Percentiles rank a stretch among this genome's conserved stretches.
These are phyloP conservation scores for Mrakia blollopis DNA, from an alignment of 768 basidiomycete genomes.

Conservation along the genomic window DNA sequence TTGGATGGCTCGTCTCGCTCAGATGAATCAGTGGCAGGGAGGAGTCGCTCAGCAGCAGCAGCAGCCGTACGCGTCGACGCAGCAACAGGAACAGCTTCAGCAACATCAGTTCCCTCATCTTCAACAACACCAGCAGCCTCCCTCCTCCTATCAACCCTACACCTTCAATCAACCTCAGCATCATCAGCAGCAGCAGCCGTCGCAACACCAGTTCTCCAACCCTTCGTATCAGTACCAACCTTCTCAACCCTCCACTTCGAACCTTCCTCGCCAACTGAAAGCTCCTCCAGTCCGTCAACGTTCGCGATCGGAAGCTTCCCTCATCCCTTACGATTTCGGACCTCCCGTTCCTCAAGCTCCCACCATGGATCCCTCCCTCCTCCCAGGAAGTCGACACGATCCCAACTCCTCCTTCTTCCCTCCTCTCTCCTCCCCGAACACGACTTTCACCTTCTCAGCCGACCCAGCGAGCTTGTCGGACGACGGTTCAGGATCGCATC, in stretches of 20 bases:
- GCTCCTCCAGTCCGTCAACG: conserved; percentile 28
- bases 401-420: conserved; percentile 13
- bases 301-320: conserved; percentile 24
- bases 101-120: neutral
- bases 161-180: neutral
- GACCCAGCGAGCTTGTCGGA: neutral
- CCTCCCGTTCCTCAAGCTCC: conserved; percentile 10
- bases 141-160: neutral
- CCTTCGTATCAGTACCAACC: neutral
- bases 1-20: conserved; percentile 13
- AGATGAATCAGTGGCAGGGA: conserved; percentile 15
- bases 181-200: neutral
- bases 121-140: neutral
- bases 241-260: neutral
- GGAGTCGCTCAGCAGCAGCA: conserved; percentile 8
- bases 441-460: conserved; percentile 4
- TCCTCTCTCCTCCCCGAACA: neutral
- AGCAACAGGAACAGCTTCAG: neutral
- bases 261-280: conserved; percentile 8
- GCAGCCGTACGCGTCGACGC: neutral
- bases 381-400: neutral
- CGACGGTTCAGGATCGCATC: neutral
- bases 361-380: conserved; percentile 27
- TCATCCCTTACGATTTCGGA: conserved; percentile 30
- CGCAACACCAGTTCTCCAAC: neutral